Evolutionary conservation across 345 rosid genomes (phyloP).

Genomic region (Eucalyptus leucophloia): DNA sequence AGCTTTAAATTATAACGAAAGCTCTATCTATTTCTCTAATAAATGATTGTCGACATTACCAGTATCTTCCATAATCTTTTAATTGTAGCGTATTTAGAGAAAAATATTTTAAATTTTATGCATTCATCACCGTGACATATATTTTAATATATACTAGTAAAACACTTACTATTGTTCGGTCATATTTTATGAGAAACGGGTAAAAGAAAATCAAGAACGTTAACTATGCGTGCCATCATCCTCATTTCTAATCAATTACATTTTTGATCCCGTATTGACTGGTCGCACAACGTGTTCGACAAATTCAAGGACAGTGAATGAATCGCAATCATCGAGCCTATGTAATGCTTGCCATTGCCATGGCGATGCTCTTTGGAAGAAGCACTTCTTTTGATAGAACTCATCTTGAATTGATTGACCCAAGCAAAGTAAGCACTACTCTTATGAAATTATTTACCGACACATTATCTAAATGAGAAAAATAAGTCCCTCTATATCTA

Average conservation of each 20-base stretch:
- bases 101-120: neutral
- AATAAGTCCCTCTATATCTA: neutral
- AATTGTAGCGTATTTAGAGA: neutral
- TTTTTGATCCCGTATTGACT: no score
- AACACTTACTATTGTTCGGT: neutral
- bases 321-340: no score
- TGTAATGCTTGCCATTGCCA: no score
- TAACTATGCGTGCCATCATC: accelerated
- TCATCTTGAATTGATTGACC: neutral
- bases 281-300: no score
- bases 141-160: neutral
- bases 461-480: neutral
- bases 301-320: no score
- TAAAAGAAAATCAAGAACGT: neutral
- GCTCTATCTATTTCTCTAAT: no score
- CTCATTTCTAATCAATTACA: no score
- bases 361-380: no score
- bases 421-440: neutral
- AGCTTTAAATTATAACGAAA: neutral
- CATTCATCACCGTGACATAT: neutral
- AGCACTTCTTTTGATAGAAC: neutral
- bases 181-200: neutral
- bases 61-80: neutral
- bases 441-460: neutral
- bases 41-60: neutral